These are phyloP conservation scores for Danielia oregonensis DNA, from an alignment of 805 yeast species.

Conservation along the genomic window DNA sequence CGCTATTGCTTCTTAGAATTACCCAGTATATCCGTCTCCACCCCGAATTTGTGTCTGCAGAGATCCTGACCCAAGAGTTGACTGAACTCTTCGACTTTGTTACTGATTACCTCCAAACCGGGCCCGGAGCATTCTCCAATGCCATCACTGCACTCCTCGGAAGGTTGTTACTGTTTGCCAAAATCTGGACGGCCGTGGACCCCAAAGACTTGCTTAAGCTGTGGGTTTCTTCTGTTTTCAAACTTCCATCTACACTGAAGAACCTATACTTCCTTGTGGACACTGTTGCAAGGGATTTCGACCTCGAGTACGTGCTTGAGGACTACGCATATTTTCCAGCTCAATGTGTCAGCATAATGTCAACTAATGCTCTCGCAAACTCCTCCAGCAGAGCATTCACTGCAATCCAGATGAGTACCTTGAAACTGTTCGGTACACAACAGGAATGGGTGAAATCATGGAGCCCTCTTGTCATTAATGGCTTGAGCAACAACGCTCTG, in stretches of 20 bases:
- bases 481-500: slow-evolving; percentile 27
- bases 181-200: background rate
- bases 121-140: slow-evolving; percentile 67
- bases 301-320: slow-evolving; percentile 35
- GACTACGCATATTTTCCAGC: slow-evolving; percentile 44
- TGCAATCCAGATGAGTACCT: slow-evolving; percentile 20
- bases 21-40: slow-evolving; percentile 12
- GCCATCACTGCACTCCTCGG: slow-evolving; percentile 59
- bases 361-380: slow-evolving; percentile 60
- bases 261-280: slow-evolving; percentile 63
- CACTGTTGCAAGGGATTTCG: slow-evolving; percentile 46
- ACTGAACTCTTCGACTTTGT: slow-evolving; percentile 47
- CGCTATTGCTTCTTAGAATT: slow-evolving; percentile 63
- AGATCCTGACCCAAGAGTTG: slow-evolving; percentile 9
- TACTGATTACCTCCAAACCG: slow-evolving; percentile 66
- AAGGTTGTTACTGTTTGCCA: slow-evolving; percentile 45
- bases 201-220: slow-evolving; percentile 21
- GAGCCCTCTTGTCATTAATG: slow-evolving; percentile 36
- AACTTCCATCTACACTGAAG: slow-evolving; percentile 46
- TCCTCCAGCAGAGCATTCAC: slow-evolving; percentile 58
- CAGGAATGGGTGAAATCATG: slow-evolving; percentile 51
- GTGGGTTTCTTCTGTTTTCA: slow-evolving; percentile 48
- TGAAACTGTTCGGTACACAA: slow-evolving; percentile 17
- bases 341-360: slow-evolving; percentile 47
- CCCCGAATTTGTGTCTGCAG: background rate